These are phyloP conservation scores for Westerdykella aurantiaca DNA, from an alignment of 2,329 filamentous ascomycete species.

Conservation along the genomic window DNA sequence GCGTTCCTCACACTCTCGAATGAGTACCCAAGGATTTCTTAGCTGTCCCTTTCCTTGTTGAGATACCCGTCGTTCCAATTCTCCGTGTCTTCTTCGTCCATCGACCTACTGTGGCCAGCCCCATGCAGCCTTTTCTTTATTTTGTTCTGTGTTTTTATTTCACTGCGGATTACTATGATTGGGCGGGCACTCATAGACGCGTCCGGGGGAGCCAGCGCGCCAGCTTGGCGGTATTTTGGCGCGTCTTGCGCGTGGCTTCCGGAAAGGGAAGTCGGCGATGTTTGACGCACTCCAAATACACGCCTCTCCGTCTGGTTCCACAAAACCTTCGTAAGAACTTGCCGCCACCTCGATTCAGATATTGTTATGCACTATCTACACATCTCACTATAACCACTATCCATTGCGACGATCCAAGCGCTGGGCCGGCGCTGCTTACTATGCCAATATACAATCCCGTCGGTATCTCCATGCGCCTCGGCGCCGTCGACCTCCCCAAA, in stretches of 20 bases:
- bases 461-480: conserved; percentile 22
- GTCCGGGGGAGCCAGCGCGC: no score
- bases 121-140: not conserved
- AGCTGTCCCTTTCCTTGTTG: not conserved
- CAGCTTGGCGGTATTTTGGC: not conserved
- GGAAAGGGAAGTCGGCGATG: conserved; percentile 5
- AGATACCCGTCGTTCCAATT: not conserved
- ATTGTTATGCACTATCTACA: not conserved
- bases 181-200: no score
- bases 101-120: conserved; percentile 42
- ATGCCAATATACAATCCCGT: conserved; percentile 33
- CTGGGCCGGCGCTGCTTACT: not conserved
- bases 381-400: not conserved
- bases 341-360: conserved; percentile 3
- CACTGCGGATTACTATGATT: no score
- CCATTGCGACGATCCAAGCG: no score
- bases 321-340: conserved; percentile 1
- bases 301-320: conserved; percentile 6
- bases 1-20: no score
- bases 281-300: conserved; percentile 10
- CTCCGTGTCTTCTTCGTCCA: conserved; percentile 37
- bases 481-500: conserved; percentile 18
- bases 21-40: not conserved
- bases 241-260: conserved; percentile 9
- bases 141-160: no score